Percentiles rank a stretch among this genome's conserved stretches.
Conservation (phyloP, 2,329 filamentous ascomycete species). For the Penicillium sp. region DNA sequence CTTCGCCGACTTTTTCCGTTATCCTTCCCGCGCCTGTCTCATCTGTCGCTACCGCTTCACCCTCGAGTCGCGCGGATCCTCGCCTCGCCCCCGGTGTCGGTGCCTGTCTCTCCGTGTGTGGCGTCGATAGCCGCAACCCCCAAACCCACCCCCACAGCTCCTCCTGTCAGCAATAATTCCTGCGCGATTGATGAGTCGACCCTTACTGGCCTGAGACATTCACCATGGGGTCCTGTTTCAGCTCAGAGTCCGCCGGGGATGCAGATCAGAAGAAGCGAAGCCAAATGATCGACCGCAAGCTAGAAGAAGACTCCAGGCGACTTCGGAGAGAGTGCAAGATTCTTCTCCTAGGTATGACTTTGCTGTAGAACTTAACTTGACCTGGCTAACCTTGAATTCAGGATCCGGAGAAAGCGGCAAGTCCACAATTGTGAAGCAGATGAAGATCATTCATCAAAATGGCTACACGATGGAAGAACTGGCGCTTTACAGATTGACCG, state of each 20-base stretch:
- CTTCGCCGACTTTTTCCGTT: neutral
- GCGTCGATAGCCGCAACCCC: conserved; percentile 6
- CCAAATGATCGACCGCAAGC: conserved; percentile 87
- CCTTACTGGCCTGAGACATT: conserved; percentile 24
- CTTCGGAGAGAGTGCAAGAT: conserved; percentile 99
- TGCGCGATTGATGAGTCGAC: conserved; percentile 25
- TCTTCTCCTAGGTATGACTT: conserved; percentile 72
- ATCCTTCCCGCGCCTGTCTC: conserved; percentile 1
- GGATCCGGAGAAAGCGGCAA: conserved; percentile 98
- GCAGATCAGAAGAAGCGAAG: conserved; percentile 93
- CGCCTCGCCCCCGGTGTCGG: neutral
- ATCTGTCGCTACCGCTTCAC: neutral
- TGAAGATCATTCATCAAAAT: conserved; percentile 99
- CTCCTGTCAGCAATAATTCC: conserved; percentile 28
- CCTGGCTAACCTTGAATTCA: conserved; percentile 41
- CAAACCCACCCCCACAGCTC: conserved; percentile 21
- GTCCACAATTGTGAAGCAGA: conserved; percentile 99
- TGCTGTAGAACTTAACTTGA: conserved; percentile 6
- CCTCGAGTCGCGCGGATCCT: conserved; percentile 3
- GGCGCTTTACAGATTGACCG: conserved; percentile 88
- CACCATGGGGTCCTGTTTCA: conserved; percentile 90
- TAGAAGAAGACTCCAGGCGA: conserved; percentile 92
- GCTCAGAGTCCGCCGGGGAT: conserved; percentile 75
- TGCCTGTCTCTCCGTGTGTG: conserved; percentile 8
- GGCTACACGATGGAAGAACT: conserved; percentile 95